Percentiles rank a stretch among this genome's conserved stretches.
phyloP scores from a whole-genome alignment of 2,329 filamentous ascomycete species.

The Phyllosticta citribraziliensis region DNA sequence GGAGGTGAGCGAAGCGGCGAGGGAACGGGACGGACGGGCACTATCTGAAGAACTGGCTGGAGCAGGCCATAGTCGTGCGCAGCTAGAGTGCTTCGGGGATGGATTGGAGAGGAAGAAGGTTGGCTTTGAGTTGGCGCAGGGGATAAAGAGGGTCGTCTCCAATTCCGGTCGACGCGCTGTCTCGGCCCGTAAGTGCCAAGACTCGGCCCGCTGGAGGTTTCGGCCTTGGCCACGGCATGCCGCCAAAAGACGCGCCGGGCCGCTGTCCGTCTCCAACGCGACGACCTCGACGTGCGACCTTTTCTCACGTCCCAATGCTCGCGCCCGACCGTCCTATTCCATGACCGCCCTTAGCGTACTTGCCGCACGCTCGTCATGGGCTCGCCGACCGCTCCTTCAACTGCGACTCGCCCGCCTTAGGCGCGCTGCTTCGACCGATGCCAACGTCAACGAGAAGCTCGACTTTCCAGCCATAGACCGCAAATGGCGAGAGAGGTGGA shows the following conservation, averaged over 20 bases:
- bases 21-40: background rate
- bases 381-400: background rate
- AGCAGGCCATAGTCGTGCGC: constrained; percentile 4
- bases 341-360: constrained; percentile 5
- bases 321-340: background rate
- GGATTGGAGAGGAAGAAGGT: background rate
- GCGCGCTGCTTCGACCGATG: constrained; percentile 2
- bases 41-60: constrained; percentile 5
- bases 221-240: background rate
- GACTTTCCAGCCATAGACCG: constrained; percentile 39
- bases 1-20: background rate
- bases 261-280: background rate
- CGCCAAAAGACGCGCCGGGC: background rate
- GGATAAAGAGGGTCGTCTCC: constrained; percentile 1
- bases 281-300: background rate
- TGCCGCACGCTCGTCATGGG: constrained; percentile 1
- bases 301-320: constrained; percentile 1
- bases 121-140: constrained; percentile 6
- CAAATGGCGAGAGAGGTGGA: constrained; percentile 48
- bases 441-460: constrained; percentile 14
- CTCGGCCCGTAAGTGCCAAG: background rate
- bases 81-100: background rate
- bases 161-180: background rate
- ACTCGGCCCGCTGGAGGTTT: background rate
- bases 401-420: background rate